Evolutionary conservation across 345 rosid species (phyloP), one percentile per base, ranked within the genome.

Genomic region (Dipteronia dyeriana): DNA sequence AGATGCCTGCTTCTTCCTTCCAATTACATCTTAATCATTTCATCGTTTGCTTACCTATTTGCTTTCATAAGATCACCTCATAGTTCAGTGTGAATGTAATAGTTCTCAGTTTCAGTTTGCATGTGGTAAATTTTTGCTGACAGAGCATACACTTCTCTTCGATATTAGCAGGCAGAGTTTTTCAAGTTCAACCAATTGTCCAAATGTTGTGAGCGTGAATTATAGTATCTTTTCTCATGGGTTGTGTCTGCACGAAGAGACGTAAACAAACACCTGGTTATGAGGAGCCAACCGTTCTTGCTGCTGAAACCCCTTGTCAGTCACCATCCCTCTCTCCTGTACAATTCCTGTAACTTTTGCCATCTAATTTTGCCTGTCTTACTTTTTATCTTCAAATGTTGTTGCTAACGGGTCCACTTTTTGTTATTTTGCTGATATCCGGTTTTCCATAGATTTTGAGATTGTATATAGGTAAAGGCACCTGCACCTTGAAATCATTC

Each of bases 221-320:
- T 51, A 51, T 68, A 23, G 23, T 70, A 54, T 72, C 19, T 74
- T 54, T 66, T 77, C 73, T 65, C 69, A 90, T 85, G 90, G 88
- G 90, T 69, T 92, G 94, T 70, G 41, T 34, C 71, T 25, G 13
- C 45, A 84, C 91, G 17, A 88, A 85, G 87, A 78, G 41, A 65
- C 45, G 70, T 41, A 82, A 66, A 74, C n/a, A 16, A 22, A 57
- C 76, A 16, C 88, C 86, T 12, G 94, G 97, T 20, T 89, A 89
- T 10, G 97, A 90, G 79, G 83, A 92, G 70, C 94, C 97, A 9
- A 81, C 81, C 3, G 84, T 88, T 81, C 97, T 92, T 78, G 91
- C 97, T 61, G 82, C 92, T 31, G 91, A 79, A 90, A 92, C 97
- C 75, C 88, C 91, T 63, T 92, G 97, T 92, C 62, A 86, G 97